Evolutionary conservation across 1,284 basidiomycete genomes (phyloP).

Genomic region (Fomitiporia mediterranea): DNA sequence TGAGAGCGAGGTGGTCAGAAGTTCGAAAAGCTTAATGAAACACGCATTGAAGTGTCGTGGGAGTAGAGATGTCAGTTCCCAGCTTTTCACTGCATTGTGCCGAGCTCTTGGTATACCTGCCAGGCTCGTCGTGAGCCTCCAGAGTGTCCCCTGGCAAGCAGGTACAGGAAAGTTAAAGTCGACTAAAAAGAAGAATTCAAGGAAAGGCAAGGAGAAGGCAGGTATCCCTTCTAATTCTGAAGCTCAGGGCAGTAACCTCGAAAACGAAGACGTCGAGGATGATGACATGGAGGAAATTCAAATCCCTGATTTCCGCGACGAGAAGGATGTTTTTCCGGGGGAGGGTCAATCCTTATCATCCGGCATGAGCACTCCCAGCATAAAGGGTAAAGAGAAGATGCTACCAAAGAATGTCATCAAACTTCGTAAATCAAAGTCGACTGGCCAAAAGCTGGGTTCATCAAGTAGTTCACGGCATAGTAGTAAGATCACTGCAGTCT

Average conservation of each 20-base stretch:
- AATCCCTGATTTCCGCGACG: conserved; percentile 23
- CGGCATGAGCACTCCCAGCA: conserved; percentile 24
- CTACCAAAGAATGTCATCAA: conserved; percentile 44
- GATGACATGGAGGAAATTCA: conserved; percentile 39
- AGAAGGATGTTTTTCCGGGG: conserved; percentile 18
- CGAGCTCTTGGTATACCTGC: conserved; percentile 85
- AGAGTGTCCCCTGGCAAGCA: conserved; percentile 85
- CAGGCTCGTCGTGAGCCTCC: conserved; percentile 84
- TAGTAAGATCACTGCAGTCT: conserved; percentile 2
- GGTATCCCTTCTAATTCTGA: conserved; percentile 4
- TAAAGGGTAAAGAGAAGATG: conserved; percentile 28
- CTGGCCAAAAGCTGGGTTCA: conserved; percentile 36
- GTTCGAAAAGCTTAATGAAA: conserved; percentile 84
- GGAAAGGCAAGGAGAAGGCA: conserved; percentile 26
- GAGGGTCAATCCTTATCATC: conserved; percentile 17
- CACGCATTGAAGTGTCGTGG: conserved; percentile 79
- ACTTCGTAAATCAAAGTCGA: conserved; percentile 48
- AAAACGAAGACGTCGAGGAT: conserved; percentile 30
- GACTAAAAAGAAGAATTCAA: conserved; percentile 38
- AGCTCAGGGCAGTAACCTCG: conserved; percentile 14
- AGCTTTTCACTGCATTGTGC: conserved; percentile 89
- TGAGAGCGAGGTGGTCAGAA: conserved; percentile 66
- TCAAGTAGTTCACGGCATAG: conserved; percentile 1
- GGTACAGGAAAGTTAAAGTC: conserved; percentile 50
- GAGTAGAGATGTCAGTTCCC: conserved; percentile 83